Evolutionary conservation across 176 grass and related monocot genomes (phyloP), one percentile per base, ranked within the genome.

Genomic region (Olyra latifolia): DNA sequence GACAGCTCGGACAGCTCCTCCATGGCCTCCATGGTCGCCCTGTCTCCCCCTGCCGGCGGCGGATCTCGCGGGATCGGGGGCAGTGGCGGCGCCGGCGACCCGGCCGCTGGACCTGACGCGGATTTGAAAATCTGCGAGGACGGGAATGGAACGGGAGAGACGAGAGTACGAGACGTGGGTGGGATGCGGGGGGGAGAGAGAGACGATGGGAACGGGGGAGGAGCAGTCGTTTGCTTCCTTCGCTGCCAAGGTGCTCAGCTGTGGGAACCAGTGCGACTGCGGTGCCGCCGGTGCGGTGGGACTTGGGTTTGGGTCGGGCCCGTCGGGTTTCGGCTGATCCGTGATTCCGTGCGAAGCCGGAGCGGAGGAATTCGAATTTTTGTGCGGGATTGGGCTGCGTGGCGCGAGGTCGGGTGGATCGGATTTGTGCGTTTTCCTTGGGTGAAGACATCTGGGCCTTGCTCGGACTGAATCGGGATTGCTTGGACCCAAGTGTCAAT

Each of bases 1-100:
- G 90, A 82, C 8, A 99, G 96, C 81, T 95, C 79, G 14, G 84
- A 66, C 71, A 99, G 76, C 45, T 99, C 96, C 75, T 95, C 93
- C 62, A 99, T 84, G 63, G 92, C 93, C 84, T 99, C 96, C 96
- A 98, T 98, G 49, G 75, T 25, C 27, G 63, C 10, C 6, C 1
- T 22, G 13, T 43, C 38, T 7, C 0, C 12, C 20, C 10, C 8
- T 8, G 5, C 30, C 8, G 52, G 42, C 48, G 30, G 80, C 24
- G 57, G 87, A 71, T 88, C 80, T 79, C 50, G 28, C 3, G 64
- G 85, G 79, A 39, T 55, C 35, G 72, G 44, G 46, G 1, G 71
- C 52, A 7, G 40, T 48, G 64, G 59, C n/a, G 74, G 28, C 52
- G 76, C 46, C 25, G 66, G 57, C 7, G 81, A 62, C 70, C 62